Evolutionary conservation across 305 asterid genomes (phyloP).

Genomic region (Lippia alba): DNA sequence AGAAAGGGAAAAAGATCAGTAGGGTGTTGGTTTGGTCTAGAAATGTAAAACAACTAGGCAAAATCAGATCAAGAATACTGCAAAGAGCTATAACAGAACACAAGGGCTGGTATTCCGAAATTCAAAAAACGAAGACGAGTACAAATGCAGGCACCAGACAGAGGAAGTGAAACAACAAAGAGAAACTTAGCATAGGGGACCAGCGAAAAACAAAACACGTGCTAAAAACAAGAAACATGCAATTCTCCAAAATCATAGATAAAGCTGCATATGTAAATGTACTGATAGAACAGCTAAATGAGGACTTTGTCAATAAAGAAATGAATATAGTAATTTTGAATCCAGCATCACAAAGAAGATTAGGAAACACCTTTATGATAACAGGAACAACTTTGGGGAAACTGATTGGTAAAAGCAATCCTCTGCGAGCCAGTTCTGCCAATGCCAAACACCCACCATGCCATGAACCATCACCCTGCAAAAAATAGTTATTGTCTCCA

Average conservation of each 20-base stretch:
- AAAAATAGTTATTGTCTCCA: constrained; percentile 29
- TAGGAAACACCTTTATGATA: constrained; percentile 68
- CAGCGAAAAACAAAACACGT: constrained; percentile 18
- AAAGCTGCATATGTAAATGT: not conserved
- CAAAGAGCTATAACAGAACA: constrained; percentile 19
- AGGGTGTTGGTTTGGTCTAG: constrained; percentile 10
- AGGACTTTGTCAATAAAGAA: too few species aligned
- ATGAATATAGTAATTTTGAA: constrained; percentile 17
- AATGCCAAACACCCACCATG: constrained; percentile 99
- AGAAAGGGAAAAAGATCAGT: constrained; percentile 3
- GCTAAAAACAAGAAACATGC: constrained; percentile 25
- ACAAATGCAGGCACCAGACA: constrained; percentile 8
- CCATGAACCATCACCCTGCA: constrained; percentile 99
- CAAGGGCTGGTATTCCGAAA: constrained; percentile 15
- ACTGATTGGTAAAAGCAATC: constrained; percentile 84
- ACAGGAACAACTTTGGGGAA: constrained; percentile 93
- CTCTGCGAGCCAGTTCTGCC: constrained; percentile 98
- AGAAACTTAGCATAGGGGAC: constrained; percentile 7
- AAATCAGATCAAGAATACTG: constrained; percentile 8
- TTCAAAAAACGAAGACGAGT: constrained; percentile 15
- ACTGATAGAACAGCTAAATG: too few species aligned
- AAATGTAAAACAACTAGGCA: constrained; percentile 3
- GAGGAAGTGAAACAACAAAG: constrained; percentile 13
- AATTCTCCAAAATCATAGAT: constrained; percentile 22
- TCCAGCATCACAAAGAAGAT: constrained; percentile 25